Evolutionary conservation across 2,329 filamentous ascomycete species (phyloP), one percentile per base, ranked within the genome.

Genomic region (Curvularia sp.): DNA sequence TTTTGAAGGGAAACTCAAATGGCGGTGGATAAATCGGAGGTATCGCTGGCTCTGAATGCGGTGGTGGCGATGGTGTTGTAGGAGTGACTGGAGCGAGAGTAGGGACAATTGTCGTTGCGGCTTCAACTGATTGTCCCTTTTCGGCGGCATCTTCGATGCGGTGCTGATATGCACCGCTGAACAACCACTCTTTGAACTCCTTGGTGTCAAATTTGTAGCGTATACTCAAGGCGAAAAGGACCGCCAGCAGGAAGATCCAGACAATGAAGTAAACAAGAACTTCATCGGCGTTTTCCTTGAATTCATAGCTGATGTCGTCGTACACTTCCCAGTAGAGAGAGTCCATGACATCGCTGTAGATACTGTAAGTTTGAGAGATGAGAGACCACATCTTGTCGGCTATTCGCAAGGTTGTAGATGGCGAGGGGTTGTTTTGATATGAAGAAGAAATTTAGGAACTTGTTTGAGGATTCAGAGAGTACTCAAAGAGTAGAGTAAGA

Each of bases 311-410:
- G 47, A 56, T 2, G 9, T 41, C 27, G 25, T 48, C 32, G 57
- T 32, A 53, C 1, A 46, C 3, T 2, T 49, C 25, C 30, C 32
- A 49, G 36, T 43, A 46, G 13, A 57, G 25, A 12, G 32, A 49
- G 13, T 45, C 25, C 12, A 41, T 13, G 10, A 50, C 2, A 13
- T 42, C 36, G 25, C 23, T 28, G 32, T 21, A 42, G 25, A n/a
- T 3, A 7, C 13, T 30, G 10, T 10, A 21, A 9, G n/a, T 3
- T 5, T 28, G 5, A 18, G 25, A 41, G 4, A 42, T 42, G 18
- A 42, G n/a, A n/a, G 23, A 15, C 47, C 38, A 13, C 50, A 49
- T 57, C 45, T 49, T 54, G n/a, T 32, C 21, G 12, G 19, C 21
- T n/a, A 13, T 41, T 27, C 15, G n/a, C 5, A 25, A 15, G n/a